Conservation (phyloP, 2,329 filamentous ascomycete genomes). For the Rutstroemia sydowiana region DNA sequence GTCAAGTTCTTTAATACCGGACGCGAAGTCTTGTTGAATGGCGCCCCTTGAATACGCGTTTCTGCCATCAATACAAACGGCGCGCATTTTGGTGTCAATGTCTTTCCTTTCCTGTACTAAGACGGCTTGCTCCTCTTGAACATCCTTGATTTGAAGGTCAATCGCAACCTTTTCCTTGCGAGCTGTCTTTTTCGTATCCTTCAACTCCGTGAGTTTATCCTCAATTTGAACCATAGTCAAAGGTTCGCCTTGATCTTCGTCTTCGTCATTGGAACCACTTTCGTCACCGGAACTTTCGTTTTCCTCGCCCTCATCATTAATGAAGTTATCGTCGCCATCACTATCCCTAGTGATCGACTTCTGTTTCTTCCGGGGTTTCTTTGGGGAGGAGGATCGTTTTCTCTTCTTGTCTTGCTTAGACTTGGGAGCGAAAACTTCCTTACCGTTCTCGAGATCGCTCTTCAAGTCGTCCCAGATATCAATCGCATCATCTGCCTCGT, state of each 20-base stretch:
- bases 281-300: slow-evolving; percentile 23
- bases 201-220: slow-evolving; percentile 37
- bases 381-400: slow-evolving; percentile 29
- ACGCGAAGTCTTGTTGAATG: slow-evolving; percentile 52
- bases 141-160: slow-evolving; percentile 32
- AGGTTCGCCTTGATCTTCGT: slow-evolving; percentile 25
- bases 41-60: slow-evolving; percentile 48
- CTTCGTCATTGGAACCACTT: neutral
- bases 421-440: slow-evolving; percentile 34
- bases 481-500: slow-evolving; percentile 35
- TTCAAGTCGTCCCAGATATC: slow-evolving; percentile 39
- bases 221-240: slow-evolving; percentile 36
- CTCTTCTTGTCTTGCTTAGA: slow-evolving; percentile 32
- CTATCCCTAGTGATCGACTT: slow-evolving; percentile 15
- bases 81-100: slow-evolving; percentile 31
- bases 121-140: slow-evolving; percentile 31
- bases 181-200: slow-evolving; percentile 35
- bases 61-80: slow-evolving; percentile 43
- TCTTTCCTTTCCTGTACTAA: slow-evolving; percentile 25
- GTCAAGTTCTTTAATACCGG: slow-evolving; percentile 53
- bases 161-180: slow-evolving; percentile 27
- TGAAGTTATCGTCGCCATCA: slow-evolving; percentile 28
- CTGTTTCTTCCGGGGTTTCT: slow-evolving; percentile 20
- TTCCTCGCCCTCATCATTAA: slow-evolving; percentile 24
- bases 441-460: slow-evolving; percentile 33